phyloP scores from a whole-genome alignment of 2,329 filamentous ascomycete species.

The Aspergillus texensis region DNA sequence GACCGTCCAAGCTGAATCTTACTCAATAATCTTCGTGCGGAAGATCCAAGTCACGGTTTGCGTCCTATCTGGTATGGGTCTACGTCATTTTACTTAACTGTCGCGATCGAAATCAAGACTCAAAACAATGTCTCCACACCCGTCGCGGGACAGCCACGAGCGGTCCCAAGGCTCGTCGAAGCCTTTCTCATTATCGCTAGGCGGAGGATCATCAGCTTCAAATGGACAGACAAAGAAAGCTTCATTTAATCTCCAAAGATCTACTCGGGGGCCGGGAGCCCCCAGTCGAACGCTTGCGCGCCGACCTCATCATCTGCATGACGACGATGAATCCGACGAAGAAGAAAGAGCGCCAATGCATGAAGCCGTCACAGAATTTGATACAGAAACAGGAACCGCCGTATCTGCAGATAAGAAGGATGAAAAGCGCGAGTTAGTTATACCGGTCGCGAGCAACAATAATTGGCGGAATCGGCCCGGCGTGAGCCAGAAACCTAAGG shows the following conservation, averaged over 20 bases:
- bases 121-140: slow-evolving; percentile 18
- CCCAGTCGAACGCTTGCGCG: slow-evolving; percentile 29
- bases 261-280: slow-evolving; percentile 21
- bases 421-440: slow-evolving; percentile 68
- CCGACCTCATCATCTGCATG: slow-evolving; percentile 34
- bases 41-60: not conserved
- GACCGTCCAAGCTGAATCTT: not conserved
- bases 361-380: slow-evolving; percentile 59
- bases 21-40: not conserved
- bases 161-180: slow-evolving; percentile 25
- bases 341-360: slow-evolving; percentile 41
- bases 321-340: slow-evolving; percentile 61
- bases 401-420: slow-evolving; percentile 45
- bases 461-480: slow-evolving; percentile 62
- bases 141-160: slow-evolving; percentile 10
- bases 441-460: slow-evolving; percentile 79
- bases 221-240: slow-evolving; percentile 36
- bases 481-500: slow-evolving; percentile 57
- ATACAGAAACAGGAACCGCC: slow-evolving; percentile 45
- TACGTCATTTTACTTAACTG: not conserved
- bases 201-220: slow-evolving; percentile 25
- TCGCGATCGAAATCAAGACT: not conserved
- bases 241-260: slow-evolving; percentile 35
- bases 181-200: slow-evolving; percentile 46
- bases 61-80: not conserved